phyloP scores from a whole-genome alignment of 2,329 filamentous ascomycete species.

The Ceratocystis destructans region DNA sequence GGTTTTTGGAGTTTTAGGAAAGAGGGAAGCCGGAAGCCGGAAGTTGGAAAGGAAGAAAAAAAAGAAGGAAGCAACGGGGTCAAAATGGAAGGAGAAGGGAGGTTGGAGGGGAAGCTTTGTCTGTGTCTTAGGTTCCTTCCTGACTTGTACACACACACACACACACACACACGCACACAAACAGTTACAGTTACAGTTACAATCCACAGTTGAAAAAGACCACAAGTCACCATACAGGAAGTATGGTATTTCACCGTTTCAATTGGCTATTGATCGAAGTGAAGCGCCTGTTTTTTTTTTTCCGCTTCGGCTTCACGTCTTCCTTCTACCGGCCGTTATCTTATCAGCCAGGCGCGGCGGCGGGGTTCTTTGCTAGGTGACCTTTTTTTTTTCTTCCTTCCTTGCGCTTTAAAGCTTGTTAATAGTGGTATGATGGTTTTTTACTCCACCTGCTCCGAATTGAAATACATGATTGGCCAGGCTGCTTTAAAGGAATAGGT shows the following conservation, averaged over 20 bases:
- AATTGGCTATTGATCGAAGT: background rate
- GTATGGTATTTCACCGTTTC: background rate
- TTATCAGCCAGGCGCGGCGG: slow-evolving; percentile 13
- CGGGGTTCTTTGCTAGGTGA: background rate
- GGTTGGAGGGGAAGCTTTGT: background rate
- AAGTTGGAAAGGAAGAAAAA: background rate
- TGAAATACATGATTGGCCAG: slow-evolving; percentile 10
- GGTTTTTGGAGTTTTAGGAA: background rate
- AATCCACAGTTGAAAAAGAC: too few species aligned
- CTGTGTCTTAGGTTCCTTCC: slow-evolving; percentile 1
- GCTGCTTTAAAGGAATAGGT: background rate
- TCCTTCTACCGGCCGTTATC: slow-evolving; percentile 9
- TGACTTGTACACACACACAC: background rate
- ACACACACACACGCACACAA: too few species aligned
- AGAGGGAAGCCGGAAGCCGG: background rate
- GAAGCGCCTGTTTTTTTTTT: too few species aligned
- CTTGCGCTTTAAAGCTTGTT: background rate
- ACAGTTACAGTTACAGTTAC: too few species aligned
- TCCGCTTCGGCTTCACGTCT: background rate
- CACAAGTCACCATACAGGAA: too few species aligned
- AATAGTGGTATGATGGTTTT: slow-evolving; percentile 1
- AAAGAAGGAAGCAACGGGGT: background rate
- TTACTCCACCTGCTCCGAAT: too few species aligned
- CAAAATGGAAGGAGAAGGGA: slow-evolving; percentile 1
- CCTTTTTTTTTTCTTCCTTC: background rate